These are phyloP conservation scores for Lablab purpureus DNA, from an alignment of 306 rosid species.

Conservation along the genomic window DNA sequence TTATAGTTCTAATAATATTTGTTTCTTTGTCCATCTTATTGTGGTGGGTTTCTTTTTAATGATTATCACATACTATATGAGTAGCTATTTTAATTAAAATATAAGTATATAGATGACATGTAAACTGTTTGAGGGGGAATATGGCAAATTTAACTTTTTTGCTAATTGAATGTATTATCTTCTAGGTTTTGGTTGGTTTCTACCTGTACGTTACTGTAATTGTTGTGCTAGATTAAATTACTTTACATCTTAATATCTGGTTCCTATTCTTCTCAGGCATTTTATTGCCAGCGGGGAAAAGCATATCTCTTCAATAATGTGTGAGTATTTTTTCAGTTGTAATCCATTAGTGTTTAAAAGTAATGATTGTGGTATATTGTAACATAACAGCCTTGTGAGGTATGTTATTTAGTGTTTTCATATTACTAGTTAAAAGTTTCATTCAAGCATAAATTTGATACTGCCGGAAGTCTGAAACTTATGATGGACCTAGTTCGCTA, in stretches of 20 bases:
- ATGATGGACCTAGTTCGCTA: neutral
- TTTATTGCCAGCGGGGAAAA: conserved; percentile 79
- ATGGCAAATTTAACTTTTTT: neutral
- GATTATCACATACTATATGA: neutral
- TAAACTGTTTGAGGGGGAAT: neutral
- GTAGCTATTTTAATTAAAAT: neutral
- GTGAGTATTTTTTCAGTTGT: conserved; percentile 65
- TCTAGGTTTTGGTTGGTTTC: conserved; percentile 41
- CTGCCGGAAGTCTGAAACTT: neutral
- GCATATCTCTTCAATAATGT: conserved; percentile 86
- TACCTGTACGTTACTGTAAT: conserved; percentile 20
- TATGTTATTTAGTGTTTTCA: neutral
- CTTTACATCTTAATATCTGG: conserved; percentile 34
- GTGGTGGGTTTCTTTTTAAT: neutral
- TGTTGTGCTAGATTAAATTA: conserved; percentile 36
- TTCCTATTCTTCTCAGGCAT: conserved; percentile 57
- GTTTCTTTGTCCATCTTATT: neutral
- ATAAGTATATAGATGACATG: neutral
- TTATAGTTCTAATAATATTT: neutral
- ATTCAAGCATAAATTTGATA: conserved; percentile 22
- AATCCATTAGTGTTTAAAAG: conserved; percentile 4
- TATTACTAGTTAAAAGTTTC: conserved; percentile 19
- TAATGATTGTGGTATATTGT: neutral
- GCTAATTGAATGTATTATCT: neutral
- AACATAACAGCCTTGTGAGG: conserved; percentile 6